Conservation (phyloP, 2,329 filamentous ascomycete genomes). For the Xylaria sp. region DNA sequence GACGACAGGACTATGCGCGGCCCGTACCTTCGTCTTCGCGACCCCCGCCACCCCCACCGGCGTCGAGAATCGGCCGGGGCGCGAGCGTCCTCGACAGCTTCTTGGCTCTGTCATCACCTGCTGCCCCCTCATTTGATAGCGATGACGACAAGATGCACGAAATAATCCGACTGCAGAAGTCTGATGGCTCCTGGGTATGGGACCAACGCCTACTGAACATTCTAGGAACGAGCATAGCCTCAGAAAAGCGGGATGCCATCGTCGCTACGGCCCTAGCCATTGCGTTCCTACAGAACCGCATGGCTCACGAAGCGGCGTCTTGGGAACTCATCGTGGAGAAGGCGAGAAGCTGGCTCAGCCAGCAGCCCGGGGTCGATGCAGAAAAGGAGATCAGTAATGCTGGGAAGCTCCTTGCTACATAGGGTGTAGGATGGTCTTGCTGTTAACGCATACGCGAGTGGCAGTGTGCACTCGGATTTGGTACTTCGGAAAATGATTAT, state of each 20-base stretch:
- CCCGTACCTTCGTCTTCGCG: too few relatives aligned
- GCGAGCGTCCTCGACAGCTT: too few relatives aligned
- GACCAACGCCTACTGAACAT: not conserved
- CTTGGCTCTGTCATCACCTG: not conserved
- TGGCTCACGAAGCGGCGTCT: conserved; percentile 5
- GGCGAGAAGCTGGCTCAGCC: conserved; percentile 13
- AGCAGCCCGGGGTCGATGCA: not conserved
- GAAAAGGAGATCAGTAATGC: conserved; percentile 15
- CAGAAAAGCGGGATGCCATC: not conserved
- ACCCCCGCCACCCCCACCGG: too few relatives aligned
- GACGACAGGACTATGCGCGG: too few relatives aligned
- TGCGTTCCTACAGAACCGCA: conserved; percentile 3
- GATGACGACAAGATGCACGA: conserved; percentile 12
- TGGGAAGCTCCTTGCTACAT: not conserved
- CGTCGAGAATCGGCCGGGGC: too few relatives aligned
- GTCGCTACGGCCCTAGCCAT: conserved; percentile 15
- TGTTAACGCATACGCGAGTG: too few relatives aligned
- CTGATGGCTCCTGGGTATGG: conserved; percentile 25
- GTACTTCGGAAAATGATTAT: too few relatives aligned
- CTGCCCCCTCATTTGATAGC: not conserved
- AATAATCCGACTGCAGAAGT: conserved; percentile 22
- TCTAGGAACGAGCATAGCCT: not conserved
- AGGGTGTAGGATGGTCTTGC: not conserved
- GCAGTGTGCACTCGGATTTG: too few relatives aligned
- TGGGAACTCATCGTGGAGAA: conserved; percentile 25